Percentiles rank a stretch among this genome's conserved stretches.
Conservation (phyloP, 768 basidiomycete species). For the Mycena alexandri region DNA sequence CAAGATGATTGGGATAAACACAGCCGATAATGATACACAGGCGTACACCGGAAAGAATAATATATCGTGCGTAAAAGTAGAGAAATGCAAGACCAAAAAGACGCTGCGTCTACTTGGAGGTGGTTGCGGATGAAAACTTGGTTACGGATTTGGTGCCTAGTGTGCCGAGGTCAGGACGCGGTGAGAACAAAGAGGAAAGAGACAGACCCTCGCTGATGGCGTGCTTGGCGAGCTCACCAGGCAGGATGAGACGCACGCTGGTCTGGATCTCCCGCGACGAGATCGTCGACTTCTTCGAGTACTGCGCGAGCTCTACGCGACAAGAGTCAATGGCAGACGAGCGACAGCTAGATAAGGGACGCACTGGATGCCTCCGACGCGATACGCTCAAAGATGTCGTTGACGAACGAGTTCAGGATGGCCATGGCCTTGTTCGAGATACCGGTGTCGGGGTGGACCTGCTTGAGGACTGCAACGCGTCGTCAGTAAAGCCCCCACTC, state of each 20-base stretch:
- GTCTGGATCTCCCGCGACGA: constrained; percentile 99
- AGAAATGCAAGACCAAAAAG: constrained; percentile 1
- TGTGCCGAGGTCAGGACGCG: constrained; percentile 4
- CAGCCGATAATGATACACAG: constrained; percentile 36
- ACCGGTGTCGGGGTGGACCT: constrained; percentile 99
- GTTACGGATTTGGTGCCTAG: constrained; percentile 36
- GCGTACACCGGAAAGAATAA: constrained; percentile 22
- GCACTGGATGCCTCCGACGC: constrained; percentile 90
- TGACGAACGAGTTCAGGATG: constrained; percentile 95
- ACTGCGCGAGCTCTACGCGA: constrained; percentile 88
- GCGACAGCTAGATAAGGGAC: constrained; percentile 43
- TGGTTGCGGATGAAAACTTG: constrained; percentile 75
- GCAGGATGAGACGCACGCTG: constrained; percentile 95
- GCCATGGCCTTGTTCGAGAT: constrained; percentile 99
- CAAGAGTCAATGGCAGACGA: constrained; percentile 3
- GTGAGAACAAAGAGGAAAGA: not conserved
- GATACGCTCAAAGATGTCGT: constrained; percentile 96
- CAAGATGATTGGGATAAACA: constrained; percentile 20
- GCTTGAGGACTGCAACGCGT: constrained; percentile 79
- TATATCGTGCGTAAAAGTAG: constrained; percentile 32
- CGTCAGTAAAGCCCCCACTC: constrained; percentile 23
- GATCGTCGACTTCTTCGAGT: constrained; percentile 99
- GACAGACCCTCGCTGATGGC: constrained; percentile 85
- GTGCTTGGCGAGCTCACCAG: constrained; percentile 95
- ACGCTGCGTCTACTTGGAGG: constrained; percentile 44